A percentile compares a stretch with the other conserved stretches of the same genome.
These are phyloP conservation scores for Elaeagnus macrophylla DNA, from an alignment of 306 rosid genomes.

Conservation along the genomic window DNA sequence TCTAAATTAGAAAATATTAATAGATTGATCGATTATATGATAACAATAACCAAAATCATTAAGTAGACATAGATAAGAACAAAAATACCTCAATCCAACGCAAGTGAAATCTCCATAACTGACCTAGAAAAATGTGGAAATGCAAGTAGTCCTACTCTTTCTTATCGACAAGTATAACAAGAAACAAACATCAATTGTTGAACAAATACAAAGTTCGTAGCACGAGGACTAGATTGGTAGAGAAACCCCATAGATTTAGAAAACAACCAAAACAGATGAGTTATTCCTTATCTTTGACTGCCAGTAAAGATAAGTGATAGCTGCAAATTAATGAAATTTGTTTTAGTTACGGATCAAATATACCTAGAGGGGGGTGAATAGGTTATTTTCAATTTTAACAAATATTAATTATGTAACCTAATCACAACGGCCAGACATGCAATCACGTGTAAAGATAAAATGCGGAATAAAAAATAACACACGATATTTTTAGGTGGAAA, in stretches of 20 bases:
- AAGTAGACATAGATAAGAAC: neutral
- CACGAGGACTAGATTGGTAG: conserved; percentile 32
- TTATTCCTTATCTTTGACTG: conserved; percentile 67
- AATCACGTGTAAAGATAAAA: no score
- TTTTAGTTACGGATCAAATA: no score
- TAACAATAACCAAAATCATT: no score
- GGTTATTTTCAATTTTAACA: no score
- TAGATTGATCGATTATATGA: neutral
- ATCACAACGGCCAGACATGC: no score
- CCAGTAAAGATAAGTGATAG: no score
- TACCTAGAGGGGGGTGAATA: no score
- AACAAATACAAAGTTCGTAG: conserved; percentile 18
- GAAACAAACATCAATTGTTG: conserved; percentile 10
- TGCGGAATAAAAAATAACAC: no score
- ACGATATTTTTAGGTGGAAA: no score
- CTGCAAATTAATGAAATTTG: no score
- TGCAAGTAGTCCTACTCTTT: neutral
- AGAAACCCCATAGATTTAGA: conserved; percentile 32
- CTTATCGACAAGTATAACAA: conserved; percentile 9
- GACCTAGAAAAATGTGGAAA: conserved; percentile 5
- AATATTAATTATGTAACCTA: no score
- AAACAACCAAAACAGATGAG: conserved; percentile 40
- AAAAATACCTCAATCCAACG: conserved; percentile 4
- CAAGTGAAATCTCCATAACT: neutral
- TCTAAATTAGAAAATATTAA: no score